These are phyloP conservation scores for Diplocarpon rosae DNA, from an alignment of 2,329 filamentous ascomycete species.

Conservation along the genomic window DNA sequence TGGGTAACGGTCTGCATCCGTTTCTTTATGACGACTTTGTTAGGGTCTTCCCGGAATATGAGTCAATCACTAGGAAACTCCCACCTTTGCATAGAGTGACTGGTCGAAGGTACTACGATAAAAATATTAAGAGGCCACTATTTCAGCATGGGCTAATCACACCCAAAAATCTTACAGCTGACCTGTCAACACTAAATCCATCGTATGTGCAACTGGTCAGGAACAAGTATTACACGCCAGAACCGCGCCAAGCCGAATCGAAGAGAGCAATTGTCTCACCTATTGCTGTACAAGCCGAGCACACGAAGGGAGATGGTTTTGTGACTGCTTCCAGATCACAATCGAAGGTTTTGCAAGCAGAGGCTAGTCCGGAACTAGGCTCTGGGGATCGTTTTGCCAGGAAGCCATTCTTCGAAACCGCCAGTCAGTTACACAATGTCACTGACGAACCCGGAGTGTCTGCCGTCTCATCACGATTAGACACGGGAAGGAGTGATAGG, in stretches of 20 bases:
- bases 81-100: conserved; percentile 25
- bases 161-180: conserved; percentile 11
- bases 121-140: conserved; percentile 14
- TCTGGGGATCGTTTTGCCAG: not conserved
- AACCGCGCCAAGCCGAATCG: not conserved
- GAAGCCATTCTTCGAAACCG: conserved; percentile 15
- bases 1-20: conserved; percentile 28
- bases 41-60: conserved; percentile 33
- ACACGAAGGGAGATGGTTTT: not conserved
- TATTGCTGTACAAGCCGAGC: not conserved
- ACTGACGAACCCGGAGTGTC: not conserved
- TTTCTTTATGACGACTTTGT: conserved; percentile 45
- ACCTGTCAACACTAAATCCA: conserved; percentile 11
- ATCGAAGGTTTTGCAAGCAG: not conserved
- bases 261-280: not conserved
- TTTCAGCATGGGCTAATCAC: conserved; percentile 19
- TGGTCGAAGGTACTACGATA: conserved; percentile 34
- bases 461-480: not conserved
- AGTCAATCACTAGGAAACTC: conserved; percentile 18
- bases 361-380: not conserved
- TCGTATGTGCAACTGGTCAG: not conserved
- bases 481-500: not conserved
- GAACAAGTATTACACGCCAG: not conserved
- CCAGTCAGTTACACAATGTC: conserved; percentile 10
- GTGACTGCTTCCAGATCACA: not conserved